Evolutionary conservation across 75 land plant species (phyloP).

Genomic region (Chamaecyparis obtusa): DNA sequence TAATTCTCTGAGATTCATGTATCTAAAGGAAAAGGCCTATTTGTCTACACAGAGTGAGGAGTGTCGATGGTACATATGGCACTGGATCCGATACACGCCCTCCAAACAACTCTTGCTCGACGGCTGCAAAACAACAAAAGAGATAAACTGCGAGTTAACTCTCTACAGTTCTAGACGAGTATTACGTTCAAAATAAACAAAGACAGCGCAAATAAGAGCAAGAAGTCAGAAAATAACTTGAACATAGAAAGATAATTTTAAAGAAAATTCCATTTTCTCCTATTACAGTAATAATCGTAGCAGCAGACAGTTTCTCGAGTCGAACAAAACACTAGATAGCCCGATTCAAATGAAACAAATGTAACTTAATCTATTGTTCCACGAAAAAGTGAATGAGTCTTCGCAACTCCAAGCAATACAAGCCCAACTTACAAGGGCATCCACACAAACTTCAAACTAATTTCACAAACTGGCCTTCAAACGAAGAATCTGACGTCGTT

Average conservation of each 20-base stretch:
- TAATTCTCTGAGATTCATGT: background rate
- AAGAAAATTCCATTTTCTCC: background rate
- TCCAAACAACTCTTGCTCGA: slow-evolving; percentile 3
- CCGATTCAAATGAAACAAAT: background rate
- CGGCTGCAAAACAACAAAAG: slow-evolving; percentile 1
- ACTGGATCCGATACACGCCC: background rate
- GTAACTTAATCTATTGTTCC: background rate
- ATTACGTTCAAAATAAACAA: background rate
- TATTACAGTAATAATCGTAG: background rate
- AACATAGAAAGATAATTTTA: background rate
- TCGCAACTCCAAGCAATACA: background rate
- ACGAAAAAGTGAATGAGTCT: background rate
- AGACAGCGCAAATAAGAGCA: background rate
- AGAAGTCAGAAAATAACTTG: background rate
- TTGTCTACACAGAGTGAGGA: background rate
- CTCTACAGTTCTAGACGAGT: background rate
- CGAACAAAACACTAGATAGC: background rate
- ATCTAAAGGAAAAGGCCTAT: slow-evolving; percentile 1
- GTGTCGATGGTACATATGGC: background rate
- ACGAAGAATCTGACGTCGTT: background rate
- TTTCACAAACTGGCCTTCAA: background rate
- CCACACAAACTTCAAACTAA: background rate
- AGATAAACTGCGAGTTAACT: background rate
- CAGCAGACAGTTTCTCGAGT: background rate
- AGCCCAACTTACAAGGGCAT: background rate